Percentiles rank a stretch among this genome's conserved stretches.
Evolutionary conservation across 805 yeast genomes (phyloP).

Genomic region (Lachancea mirantina): DNA sequence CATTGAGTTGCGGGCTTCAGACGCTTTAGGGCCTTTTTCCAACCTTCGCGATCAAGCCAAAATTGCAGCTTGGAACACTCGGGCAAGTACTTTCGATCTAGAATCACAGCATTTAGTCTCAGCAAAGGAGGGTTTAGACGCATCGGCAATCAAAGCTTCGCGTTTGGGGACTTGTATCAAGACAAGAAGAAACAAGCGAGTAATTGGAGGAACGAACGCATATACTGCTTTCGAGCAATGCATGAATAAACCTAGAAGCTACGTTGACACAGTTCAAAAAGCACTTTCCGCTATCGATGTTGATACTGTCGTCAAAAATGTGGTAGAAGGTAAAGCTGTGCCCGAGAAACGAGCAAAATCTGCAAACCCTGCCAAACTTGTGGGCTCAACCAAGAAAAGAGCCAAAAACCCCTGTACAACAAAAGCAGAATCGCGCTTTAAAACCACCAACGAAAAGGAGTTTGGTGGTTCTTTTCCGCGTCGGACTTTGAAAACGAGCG

Average conservation of each 20-base stretch:
- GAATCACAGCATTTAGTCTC: slow-evolving; percentile 3
- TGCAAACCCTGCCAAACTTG: neutral
- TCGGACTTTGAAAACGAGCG: too few relatives aligned
- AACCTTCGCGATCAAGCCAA: too few relatives aligned
- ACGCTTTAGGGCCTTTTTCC: too few relatives aligned
- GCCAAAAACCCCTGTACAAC: too few relatives aligned
- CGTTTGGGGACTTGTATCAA: too few relatives aligned
- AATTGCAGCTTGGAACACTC: too few relatives aligned
- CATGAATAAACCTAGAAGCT: slow-evolving; percentile 9
- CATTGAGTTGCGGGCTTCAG: too few relatives aligned
- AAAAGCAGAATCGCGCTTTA: too few relatives aligned
- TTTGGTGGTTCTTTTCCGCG: too few relatives aligned
- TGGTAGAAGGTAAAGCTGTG: slow-evolving; percentile 6
- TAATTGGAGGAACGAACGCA: slow-evolving; percentile 12
- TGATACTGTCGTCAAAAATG: slow-evolving; percentile 13
- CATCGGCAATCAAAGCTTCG: neutral
- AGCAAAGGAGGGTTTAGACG: neutral
- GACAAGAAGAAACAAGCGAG: too few relatives aligned
- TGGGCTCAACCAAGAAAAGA: neutral
- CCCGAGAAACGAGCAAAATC: neutral
- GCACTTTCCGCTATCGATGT: slow-evolving; percentile 7
- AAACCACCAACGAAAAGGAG: too few relatives aligned
- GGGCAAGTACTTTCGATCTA: too few relatives aligned
- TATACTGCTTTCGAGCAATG: slow-evolving; percentile 15
- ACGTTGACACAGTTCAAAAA: slow-evolving; percentile 8